Evolutionary conservation across 768 basidiomycete species (phyloP).

Genomic region (Pulveroboletus sp.): DNA sequence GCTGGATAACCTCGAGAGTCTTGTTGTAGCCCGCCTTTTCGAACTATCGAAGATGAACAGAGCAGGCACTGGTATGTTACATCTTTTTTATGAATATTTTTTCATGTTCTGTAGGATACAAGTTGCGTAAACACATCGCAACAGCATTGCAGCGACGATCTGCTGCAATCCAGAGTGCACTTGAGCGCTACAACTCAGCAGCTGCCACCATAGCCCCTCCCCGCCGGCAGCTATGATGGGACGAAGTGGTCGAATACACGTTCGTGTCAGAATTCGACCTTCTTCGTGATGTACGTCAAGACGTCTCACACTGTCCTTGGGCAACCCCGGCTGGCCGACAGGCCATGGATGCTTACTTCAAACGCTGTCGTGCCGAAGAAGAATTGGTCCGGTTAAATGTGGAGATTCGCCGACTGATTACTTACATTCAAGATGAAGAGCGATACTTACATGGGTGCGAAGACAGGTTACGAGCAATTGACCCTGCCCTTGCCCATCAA

Average conservation of each 20-base stretch:
- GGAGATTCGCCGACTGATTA: background rate
- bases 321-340: background rate
- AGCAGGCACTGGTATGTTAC: background rate
- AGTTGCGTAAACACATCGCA: background rate
- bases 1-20: background rate
- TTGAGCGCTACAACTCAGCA: no score
- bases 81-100: background rate
- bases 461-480: no score
- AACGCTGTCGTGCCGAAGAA: background rate
- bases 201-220: no score
- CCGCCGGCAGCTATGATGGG: no score
- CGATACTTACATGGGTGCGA: background rate
- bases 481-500: background rate
- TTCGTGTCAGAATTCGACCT: background rate
- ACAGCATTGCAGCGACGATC: background rate
- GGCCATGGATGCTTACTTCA: background rate
- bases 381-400: background rate
- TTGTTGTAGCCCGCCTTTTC: background rate
- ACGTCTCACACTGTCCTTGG: background rate
- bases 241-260: background rate
- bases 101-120: background rate
- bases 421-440: background rate
- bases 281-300: background rate
- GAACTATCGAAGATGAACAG: background rate
- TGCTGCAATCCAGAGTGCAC: background rate